Evolutionary conservation across 257 asterid genomes (phyloP).

Genomic region (Hygrophila difformis): DNA sequence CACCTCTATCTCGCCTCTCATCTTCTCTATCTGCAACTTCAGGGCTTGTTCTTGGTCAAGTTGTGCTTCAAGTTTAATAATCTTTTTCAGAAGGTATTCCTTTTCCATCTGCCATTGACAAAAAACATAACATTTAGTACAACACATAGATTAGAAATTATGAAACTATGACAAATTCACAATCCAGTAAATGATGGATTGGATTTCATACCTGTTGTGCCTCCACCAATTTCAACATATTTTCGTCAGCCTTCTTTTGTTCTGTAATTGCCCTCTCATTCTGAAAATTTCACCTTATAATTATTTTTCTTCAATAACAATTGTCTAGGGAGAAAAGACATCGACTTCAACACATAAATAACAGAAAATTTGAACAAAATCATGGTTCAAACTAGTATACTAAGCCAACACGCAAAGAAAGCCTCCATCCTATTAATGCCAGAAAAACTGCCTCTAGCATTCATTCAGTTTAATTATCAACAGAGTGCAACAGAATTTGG

Average conservation of each 20-base stretch:
- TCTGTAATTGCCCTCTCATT: conserved; percentile 61
- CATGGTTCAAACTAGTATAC: too few relatives aligned
- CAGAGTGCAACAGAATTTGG: too few relatives aligned
- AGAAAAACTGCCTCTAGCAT: too few relatives aligned
- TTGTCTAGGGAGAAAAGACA: conserved; percentile 1
- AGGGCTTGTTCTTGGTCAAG: conserved; percentile 71
- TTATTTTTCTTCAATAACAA: background rate
- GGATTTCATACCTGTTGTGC: conserved; percentile 52
- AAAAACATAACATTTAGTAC: conserved; percentile 8
- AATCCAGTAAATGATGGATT: conserved; percentile 8
- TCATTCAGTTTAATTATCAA: too few relatives aligned
- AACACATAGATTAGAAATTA: background rate
- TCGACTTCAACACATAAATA: conserved; percentile 11
- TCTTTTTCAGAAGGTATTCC: conserved; percentile 43
- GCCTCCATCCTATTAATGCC: too few relatives aligned
- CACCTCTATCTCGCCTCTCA: conserved; percentile 48
- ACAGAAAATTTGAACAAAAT: too few relatives aligned
- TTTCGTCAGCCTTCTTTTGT: conserved; percentile 52
- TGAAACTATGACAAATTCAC: background rate
- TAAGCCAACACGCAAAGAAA: too few relatives aligned
- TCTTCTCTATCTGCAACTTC: conserved; percentile 46
- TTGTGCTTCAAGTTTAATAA: conserved; percentile 48
- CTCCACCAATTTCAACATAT: conserved; percentile 53
- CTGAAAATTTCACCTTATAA: conserved; percentile 31
- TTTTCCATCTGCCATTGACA: conserved; percentile 43